Percentiles rank a stretch among this genome's conserved stretches.
These are phyloP conservation scores for Boletellus emodensis DNA, from an alignment of 768 basidiomycete genomes.

Conservation along the genomic window DNA sequence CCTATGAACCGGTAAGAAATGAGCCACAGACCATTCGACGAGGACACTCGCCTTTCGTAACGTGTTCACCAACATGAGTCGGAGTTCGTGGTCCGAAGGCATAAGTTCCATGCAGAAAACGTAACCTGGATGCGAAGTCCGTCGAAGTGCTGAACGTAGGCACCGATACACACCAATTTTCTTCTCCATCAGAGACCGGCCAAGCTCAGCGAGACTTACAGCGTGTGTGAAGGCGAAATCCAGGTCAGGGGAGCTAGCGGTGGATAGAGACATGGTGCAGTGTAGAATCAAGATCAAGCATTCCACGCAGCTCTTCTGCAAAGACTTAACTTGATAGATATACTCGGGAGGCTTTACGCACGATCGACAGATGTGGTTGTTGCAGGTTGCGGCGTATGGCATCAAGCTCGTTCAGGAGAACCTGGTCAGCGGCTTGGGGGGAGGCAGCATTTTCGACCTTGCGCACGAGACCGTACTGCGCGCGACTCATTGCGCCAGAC, in stretches of 20 bases:
- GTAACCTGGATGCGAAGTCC: constrained; percentile 51
- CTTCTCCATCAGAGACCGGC: constrained; percentile 56
- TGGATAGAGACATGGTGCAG: constrained; percentile 52
- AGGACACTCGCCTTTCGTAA: constrained; percentile 59
- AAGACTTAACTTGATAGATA: constrained; percentile 3
- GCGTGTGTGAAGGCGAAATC: constrained; percentile 76
- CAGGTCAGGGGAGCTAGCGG: constrained; percentile 43
- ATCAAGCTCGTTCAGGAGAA: constrained; percentile 57
- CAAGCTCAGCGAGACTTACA: constrained; percentile 71
- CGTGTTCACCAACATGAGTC: constrained; percentile 84
- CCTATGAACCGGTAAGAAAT: constrained; percentile 40
- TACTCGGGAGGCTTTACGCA: constrained; percentile 34
- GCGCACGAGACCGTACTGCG: constrained; percentile 72
- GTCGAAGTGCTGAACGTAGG: not conserved
- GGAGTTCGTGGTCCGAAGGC: constrained; percentile 62
- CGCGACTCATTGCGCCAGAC: constrained; percentile 72
- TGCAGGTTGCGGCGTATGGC: constrained; percentile 50
- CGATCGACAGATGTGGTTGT: constrained; percentile 47
- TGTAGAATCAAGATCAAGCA: constrained; percentile 66
- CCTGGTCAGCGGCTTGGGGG: constrained; percentile 54
- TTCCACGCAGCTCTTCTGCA: constrained; percentile 63
- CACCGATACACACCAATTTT: constrained; percentile 49
- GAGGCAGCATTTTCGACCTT: constrained; percentile 64
- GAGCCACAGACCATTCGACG: not conserved
- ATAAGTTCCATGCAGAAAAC: constrained; percentile 73